Base-by-base conservation (phyloP, 257 asterid species). In the Rauvolfia tetraphylla region DNA sequence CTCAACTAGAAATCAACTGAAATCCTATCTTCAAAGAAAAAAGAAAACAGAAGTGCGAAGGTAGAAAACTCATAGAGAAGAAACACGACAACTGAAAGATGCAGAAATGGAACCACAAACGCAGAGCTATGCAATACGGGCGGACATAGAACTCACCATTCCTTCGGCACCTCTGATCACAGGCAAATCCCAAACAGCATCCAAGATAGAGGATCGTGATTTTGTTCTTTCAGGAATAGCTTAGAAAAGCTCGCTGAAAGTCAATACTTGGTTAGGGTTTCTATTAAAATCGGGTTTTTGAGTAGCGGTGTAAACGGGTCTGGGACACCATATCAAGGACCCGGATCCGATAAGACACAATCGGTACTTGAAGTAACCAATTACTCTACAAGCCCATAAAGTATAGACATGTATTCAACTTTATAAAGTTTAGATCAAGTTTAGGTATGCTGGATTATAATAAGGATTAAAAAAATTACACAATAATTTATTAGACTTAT, bases 111-210 rank as follows among this genome's bases (percentile, higher is more conserved):
- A 33, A 10, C 9, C 41, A 61, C 10, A 11, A 58, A 58, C 34
- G 23, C 7, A 14, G 11, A 74, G 7, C 31, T 8, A 12, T 34
- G 4, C 5, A 20, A 44, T 34, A 18, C 1, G 46, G 42, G 58
- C 14, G 7, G 33, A 7, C 63, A 42, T 5, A 75, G 61, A 27
- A 34, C 71, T 42, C 59, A 79, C 82, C 82, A 79, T 79, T 33
- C 7, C 20, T 73, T 44, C 75, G 11, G 51, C 71, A 56, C 42
- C 61, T 10, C 42, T 53, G 39, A 13, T 51, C 39, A 49, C 56
- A 1, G 13, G 3, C 41, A 46, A 31, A 36, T 11, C 31, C 57
- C 17, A 54, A 17, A 31, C 23, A 17, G 51, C 34, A 12, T 46
- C 67, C 76, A 70, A 42, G 2, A n/a, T 3, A 17, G 36, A 11